Base-by-base conservation (phyloP, 139 green algal species). In the Chlamydomonas urium region DNA sequence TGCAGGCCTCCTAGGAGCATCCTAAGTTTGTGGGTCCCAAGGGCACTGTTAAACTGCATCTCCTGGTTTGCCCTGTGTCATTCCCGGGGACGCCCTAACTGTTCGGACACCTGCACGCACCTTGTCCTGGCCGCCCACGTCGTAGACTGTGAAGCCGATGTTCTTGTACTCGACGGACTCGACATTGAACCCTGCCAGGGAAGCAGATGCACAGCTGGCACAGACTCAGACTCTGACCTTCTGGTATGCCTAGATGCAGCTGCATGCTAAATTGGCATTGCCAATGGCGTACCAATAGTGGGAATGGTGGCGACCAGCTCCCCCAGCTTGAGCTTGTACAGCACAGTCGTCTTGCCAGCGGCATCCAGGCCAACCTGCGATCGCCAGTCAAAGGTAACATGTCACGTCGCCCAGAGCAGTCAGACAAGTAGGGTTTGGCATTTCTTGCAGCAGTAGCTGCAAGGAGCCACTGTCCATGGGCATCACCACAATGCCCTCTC, bases 301-400 rank as follows among this genome's bases (percentile, higher is more conserved):
- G 95, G 95, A 63, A 99, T 97, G 42, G 95, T 99, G 8, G 92
- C 97, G 19, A 99, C 89, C 56, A 98, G 95, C 83, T 99, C 95
- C 57, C 95, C 95, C 29, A 99, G 91, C 86, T 99, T 97, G 50
- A 99, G 86, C 86, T 99, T 99, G 85, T 98, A 99, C 37, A 99
- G 86, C 62, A 99, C 98, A 60, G 95, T 99, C 34, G 95, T 99
- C 85, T 99, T 99, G 81, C 95, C 95, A 47, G 95, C 95, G 32
- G 94, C 92, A 77, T 99, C 95, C 26, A 98, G 87, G 42, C 95
- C 95, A 28, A 99, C 89, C 90, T 94, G 26, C 8, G 42, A 8
- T 14, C 8, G 42, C 42, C 42, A 14, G 14, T 50, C 42, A 50
- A 14, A 8, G 14, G 42, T 50, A 14, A 50, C 10, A 50, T 50